Conservation (phyloP, 2,329 filamentous ascomycete genomes). For the Penicillium freii region DNA sequence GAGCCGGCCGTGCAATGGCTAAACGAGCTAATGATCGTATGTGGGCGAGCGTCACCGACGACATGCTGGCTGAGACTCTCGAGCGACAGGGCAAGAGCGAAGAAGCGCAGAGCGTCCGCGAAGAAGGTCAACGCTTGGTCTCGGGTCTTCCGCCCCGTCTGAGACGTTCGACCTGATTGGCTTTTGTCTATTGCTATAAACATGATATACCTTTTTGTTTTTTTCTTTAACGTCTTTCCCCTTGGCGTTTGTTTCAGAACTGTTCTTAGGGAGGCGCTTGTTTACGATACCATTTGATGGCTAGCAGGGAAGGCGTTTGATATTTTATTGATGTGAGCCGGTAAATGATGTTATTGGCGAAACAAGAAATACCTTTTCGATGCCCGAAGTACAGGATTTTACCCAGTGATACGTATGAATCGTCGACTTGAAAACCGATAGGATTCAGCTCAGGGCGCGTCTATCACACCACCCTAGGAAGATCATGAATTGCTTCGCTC, state of each 20-base stretch:
- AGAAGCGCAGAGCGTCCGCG: conserved; percentile 49
- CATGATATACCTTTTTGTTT: conserved; percentile 6
- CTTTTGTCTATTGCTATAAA: not conserved
- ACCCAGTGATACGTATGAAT: not conserved
- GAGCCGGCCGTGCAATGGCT: conserved; percentile 66
- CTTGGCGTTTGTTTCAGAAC: not conserved
- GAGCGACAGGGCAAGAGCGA: conserved; percentile 66
- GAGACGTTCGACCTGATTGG: conserved; percentile 26
- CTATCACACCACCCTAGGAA: not conserved
- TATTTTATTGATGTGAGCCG: conserved; percentile 5
- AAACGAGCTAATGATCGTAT: conserved; percentile 67
- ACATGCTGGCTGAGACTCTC: conserved; percentile 72
- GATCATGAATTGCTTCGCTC: conserved; percentile 3
- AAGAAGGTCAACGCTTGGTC: conserved; percentile 46
- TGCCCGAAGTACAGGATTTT: not conserved
- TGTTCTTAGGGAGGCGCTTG: conserved; percentile 15
- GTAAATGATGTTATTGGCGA: not conserved
- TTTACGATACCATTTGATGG: conserved; percentile 35
- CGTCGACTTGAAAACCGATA: not conserved
- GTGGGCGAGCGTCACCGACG: conserved; percentile 78
- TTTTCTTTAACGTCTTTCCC: not conserved
- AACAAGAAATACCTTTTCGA: conserved; percentile 1
- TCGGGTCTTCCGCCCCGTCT: conserved; percentile 38
- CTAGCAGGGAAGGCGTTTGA: conserved; percentile 21
- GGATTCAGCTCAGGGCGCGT: not conserved